Evolutionary conservation across 192 early-diverging fungal species (phyloP).

Genomic region (Dissophora ornata): DNA sequence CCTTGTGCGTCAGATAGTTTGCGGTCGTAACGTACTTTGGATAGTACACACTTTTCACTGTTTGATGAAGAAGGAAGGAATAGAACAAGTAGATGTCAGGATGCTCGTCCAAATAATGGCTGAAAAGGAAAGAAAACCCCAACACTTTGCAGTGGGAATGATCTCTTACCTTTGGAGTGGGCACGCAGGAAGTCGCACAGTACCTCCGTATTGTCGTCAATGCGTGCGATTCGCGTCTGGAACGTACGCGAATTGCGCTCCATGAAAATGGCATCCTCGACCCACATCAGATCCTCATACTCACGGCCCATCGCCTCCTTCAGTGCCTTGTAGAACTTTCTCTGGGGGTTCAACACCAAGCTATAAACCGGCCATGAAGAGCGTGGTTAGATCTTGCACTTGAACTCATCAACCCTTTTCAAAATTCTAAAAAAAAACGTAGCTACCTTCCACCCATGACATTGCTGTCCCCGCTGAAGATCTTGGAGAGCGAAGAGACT

Average conservation of each 20-base stretch:
- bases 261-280: slow-evolving; percentile 93
- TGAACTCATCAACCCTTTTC: too few relatives aligned
- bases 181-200: slow-evolving; percentile 75
- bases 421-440: not conserved
- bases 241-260: slow-evolving; percentile 95
- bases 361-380: slow-evolving; percentile 39
- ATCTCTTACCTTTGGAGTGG: slow-evolving; percentile 75
- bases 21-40: slow-evolving; percentile 81
- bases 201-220: slow-evolving; percentile 85
- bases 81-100: too few relatives aligned
- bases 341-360: slow-evolving; percentile 81
- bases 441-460: slow-evolving; percentile 95
- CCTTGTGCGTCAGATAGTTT: slow-evolving; percentile 76
- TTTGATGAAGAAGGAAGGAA: too few relatives aligned
- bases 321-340: slow-evolving; percentile 65
- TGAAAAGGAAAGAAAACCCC: too few relatives aligned
- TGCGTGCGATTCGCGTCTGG: slow-evolving; percentile 72
- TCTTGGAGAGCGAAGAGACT: slow-evolving; percentile 93
- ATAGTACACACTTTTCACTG: slow-evolving; percentile 83
- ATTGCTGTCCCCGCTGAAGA: slow-evolving; percentile 96
- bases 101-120: too few relatives aligned
- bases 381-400: too few relatives aligned
- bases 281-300: slow-evolving; percentile 90
- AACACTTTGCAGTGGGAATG: too few relatives aligned
- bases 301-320: slow-evolving; percentile 63